Base-by-base conservation (phyloP, 2,329 filamentous ascomycete species). In the Paracorniculantispora psalliotae region DNA sequence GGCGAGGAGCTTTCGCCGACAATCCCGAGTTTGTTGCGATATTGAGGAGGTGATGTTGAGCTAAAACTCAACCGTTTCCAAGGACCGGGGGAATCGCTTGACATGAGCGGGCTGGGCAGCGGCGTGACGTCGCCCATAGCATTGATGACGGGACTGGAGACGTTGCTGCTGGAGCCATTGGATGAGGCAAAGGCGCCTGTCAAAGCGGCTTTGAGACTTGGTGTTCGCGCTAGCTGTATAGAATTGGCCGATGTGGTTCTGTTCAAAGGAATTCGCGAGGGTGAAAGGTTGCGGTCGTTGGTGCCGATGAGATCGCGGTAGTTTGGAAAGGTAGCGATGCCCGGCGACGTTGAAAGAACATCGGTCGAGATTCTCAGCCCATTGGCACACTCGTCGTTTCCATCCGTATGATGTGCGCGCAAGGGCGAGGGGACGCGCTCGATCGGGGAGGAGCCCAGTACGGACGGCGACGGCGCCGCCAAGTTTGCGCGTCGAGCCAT, bases 101-200 rank as follows among this genome's bases (percentile, higher is more conserved):
- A 79, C 66, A 88, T 79, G 48, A 92, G 79, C 4, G 90, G 90
- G 23, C 90, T 93, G 2, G 90, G 90, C 35, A 94, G 75, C 58
- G 90, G 90, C 3, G 90, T 93, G 62, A 94, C 76, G 69, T 91
- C 88, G 62, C 86, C 85, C 84, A 92, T 88, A 48, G 89, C 88
- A 61, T 85, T 82, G 57, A 92, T 83, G 63, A 89, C 82, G 3
- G 89, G 89, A 59, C 89, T 92, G 7, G 88, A 83, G n/a, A 88
- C 79, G 30, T 81, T 77, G 3, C 88, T 91, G 66, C 82, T 88
- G 13, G 87, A 80, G 1, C 85, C 78, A 39, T 82, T 85, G 17
- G 72, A 68, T 28, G 77, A 71, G 44, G 80, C 77, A 35, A 84
- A 74, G 61, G 76, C 76, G 67, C 75, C 78, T 47, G 76, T 71